Evolutionary conservation across 176 grass and related monocot genomes (phyloP).

Genomic region (Bothriochloa decipiens): DNA sequence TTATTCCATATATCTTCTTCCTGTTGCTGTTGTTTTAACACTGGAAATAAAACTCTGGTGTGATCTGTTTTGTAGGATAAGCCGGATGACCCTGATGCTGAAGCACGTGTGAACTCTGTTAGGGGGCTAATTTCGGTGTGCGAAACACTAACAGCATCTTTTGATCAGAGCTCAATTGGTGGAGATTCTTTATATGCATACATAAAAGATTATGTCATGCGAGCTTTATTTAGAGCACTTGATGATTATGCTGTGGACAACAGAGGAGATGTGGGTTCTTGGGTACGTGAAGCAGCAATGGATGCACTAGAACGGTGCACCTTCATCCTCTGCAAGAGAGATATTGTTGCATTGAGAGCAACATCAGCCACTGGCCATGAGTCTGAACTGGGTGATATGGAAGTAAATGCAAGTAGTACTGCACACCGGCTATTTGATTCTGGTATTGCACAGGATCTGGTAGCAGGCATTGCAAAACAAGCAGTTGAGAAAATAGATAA

Average conservation of each 20-base stretch:
- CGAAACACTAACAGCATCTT: slow-evolving; percentile 67
- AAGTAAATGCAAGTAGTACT: slow-evolving; percentile 36
- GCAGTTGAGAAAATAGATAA: slow-evolving; percentile 97
- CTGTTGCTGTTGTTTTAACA: slow-evolving; percentile 28
- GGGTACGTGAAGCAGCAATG: slow-evolving; percentile 98
- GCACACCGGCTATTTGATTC: slow-evolving; percentile 57
- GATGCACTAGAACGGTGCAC: slow-evolving; percentile 80
- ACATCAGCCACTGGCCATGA: slow-evolving; percentile 4
- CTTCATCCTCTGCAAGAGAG: slow-evolving; percentile 79
- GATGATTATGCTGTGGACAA: slow-evolving; percentile 96
- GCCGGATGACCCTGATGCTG: slow-evolving; percentile 94
- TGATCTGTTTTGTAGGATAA: slow-evolving; percentile 67
- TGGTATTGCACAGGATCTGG: slow-evolving; percentile 63
- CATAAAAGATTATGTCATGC: slow-evolving; percentile 76
- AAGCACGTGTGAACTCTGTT: slow-evolving; percentile 87
- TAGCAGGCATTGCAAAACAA: slow-evolving; percentile 86
- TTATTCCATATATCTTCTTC: not conserved
- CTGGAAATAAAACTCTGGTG: slow-evolving; percentile 39
- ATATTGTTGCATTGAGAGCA: slow-evolving; percentile 41
- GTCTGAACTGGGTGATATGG: slow-evolving; percentile 31
- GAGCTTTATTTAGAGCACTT: slow-evolving; percentile 81
- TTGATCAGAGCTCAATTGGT: slow-evolving; percentile 49
- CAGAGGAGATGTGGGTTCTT: slow-evolving; percentile 97
- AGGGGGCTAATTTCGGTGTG: slow-evolving; percentile 81
- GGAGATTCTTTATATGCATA: slow-evolving; percentile 56